Evolutionary conservation across 2,329 filamentous ascomycete genomes (phyloP), one percentile per base, ranked within the genome.

Genomic region (Botryotinia calthae): DNA sequence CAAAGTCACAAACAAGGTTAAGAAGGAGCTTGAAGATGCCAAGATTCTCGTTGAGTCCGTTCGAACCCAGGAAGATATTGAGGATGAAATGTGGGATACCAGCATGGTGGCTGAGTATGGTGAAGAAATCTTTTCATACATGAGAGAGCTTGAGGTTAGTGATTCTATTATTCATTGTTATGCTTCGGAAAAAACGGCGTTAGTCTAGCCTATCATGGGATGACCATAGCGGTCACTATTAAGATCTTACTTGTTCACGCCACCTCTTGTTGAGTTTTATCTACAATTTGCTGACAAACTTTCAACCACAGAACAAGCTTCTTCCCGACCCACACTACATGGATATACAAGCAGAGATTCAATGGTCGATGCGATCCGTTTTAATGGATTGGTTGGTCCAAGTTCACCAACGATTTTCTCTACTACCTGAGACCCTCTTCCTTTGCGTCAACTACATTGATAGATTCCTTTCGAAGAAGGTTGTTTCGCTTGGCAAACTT

Each of bases 351-450:
- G 91, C 92, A n/a, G 95, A 98, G 82, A 97, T 99, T 73, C 93
- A 97, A 81, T 99, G 96, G 96, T 97, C 95, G 4, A 99, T 98
- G 96, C 93, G 96, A 64, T 92, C 94, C 9, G 94, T 98, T 34
- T 87, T 99, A 71, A 97, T 99, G 90, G 96, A 98, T 82, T 99
- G 96, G 96, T 87, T 99, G 61, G 92, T 98, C 64, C 95, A 99
- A 82, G 96, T 99, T 44, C 96, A 99, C 82, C 89, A 91, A 78
- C 93, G 96, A 51, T 99, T 99, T 84, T 89, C 88, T 51, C 88
- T 99, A 42, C 88, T 98, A 14, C 95, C 95, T 0, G 96, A 99
- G 85, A 99, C 96, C 0, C 86, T 99, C 9, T 99, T 97, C 84
- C 88, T 98, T 73, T 93, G 92, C 40, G 93, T 97, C 84, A 99